phyloP scores from a whole-genome alignment of 2,329 filamentous ascomycete species.

The Botrytis cinerea region DNA sequence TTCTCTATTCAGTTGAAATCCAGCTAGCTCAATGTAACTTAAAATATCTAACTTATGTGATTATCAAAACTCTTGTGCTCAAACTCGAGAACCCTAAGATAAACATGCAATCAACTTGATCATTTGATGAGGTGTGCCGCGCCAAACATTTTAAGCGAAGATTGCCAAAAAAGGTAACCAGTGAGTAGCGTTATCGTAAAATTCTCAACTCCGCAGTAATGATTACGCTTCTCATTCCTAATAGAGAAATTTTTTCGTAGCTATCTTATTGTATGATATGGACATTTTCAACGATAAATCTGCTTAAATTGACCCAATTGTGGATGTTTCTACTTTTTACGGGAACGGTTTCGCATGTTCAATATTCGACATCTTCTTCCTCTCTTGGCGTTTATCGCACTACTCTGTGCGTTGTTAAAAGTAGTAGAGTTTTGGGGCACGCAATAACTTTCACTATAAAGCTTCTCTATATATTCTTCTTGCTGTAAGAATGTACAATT shows the following conservation, averaged over 20 bases:
- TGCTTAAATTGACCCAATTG: not conserved
- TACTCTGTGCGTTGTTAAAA: too few species aligned
- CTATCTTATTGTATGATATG: not conserved
- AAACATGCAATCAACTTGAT: not conserved
- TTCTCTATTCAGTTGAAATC: not conserved
- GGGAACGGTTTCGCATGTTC: not conserved
- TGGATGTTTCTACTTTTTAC: not conserved
- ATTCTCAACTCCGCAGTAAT: not conserved
- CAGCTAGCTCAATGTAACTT: not conserved
- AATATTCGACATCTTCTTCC: not conserved
- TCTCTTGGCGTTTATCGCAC: not conserved
- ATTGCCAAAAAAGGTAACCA: not conserved
- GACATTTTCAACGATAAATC: not conserved
- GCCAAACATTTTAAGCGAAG: not conserved
- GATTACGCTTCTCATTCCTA: not conserved
- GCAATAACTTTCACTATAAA: not conserved
- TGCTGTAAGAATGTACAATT: too few species aligned
- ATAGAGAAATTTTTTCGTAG: not conserved
- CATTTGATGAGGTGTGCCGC: not conserved
- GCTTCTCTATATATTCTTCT: not conserved
- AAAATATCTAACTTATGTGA: accelerated
- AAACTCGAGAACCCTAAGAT: not conserved
- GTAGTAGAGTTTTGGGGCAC: not conserved
- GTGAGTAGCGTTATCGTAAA: not conserved
- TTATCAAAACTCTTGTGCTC: accelerated